These are phyloP conservation scores for Arthrobotrys pseudoclavata DNA, from an alignment of 2,329 filamentous ascomycete species.

Conservation along the genomic window DNA sequence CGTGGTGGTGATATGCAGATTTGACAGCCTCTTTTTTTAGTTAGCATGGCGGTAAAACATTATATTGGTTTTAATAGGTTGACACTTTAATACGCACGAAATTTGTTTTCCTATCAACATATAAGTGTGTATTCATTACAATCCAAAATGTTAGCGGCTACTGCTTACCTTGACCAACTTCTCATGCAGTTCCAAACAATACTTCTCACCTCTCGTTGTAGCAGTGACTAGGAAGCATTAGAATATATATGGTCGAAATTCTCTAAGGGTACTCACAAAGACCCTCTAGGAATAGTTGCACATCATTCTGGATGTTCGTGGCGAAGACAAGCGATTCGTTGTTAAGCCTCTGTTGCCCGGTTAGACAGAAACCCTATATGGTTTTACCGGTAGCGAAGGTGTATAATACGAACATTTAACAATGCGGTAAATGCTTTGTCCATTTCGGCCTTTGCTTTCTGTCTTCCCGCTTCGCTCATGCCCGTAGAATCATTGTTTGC, in stretches of 20 bases:
- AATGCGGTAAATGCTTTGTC: neutral
- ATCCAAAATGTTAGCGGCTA: neutral
- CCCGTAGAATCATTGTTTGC: neutral
- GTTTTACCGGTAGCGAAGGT: too few relatives aligned
- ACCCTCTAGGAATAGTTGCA: neutral
- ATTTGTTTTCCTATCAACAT: neutral
- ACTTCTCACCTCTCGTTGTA: neutral
- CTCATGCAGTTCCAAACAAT: neutral
- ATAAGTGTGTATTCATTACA: neutral
- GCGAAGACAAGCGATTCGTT: slow-evolving; percentile 16
- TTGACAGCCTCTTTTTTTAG: slow-evolving; percentile 2
- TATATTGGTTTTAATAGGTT: too few relatives aligned
- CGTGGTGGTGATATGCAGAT: slow-evolving; percentile 21
- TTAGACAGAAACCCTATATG: neutral
- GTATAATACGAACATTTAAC: neutral
- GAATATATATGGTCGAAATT: neutral
- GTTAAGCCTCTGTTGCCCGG: neutral
- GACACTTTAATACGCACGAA: neutral
- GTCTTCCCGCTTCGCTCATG: neutral
- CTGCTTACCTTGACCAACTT: neutral
- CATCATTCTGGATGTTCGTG: slow-evolving; percentile 5
- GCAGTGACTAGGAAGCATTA: neutral
- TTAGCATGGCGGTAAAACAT: neutral
- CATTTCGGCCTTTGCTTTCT: slow-evolving; percentile 1
- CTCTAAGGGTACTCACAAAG: neutral